Evolutionary conservation across 176 grass and related monocot species (phyloP).

Genomic region (Zoysia japonica): DNA sequence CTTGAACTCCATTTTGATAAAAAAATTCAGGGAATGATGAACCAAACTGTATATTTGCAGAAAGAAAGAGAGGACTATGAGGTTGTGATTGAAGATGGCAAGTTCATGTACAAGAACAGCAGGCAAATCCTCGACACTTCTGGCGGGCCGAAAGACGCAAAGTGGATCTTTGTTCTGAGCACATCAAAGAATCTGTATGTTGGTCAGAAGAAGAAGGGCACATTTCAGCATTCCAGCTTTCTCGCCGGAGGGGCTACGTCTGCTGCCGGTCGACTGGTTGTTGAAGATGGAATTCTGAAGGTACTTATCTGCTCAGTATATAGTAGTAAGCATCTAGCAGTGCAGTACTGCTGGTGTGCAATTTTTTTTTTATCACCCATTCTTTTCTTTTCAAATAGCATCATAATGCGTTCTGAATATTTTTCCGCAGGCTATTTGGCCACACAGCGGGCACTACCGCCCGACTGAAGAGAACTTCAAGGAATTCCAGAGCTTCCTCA

Average conservation of each 20-base stretch:
- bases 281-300: slow-evolving; percentile 81
- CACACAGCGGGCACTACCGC: slow-evolving; percentile 87
- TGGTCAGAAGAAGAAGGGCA: slow-evolving; percentile 93
- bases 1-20: not conserved
- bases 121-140: slow-evolving; percentile 62
- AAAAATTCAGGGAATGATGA: not conserved
- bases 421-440: slow-evolving; percentile 77
- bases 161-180: slow-evolving; percentile 99
- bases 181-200: slow-evolving; percentile 82
- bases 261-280: slow-evolving; percentile 77
- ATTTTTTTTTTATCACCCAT: not conserved
- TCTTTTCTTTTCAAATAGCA: not conserved
- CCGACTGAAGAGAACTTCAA: slow-evolving; percentile 90
- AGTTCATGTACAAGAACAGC: slow-evolving; percentile 74
- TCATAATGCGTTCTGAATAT: slow-evolving; percentile 6
- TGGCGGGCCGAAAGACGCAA: slow-evolving; percentile 45
- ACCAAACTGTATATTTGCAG: slow-evolving; percentile 48
- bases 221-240: slow-evolving; percentile 98
- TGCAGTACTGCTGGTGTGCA: too few species aligned
- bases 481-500: slow-evolving; percentile 88
- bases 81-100: slow-evolving; percentile 74
- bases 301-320: slow-evolving; percentile 28
- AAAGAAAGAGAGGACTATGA: slow-evolving; percentile 94
- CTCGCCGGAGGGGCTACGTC: slow-evolving; percentile 90
- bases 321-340: not conserved